Evolutionary conservation across 1,139 yeast genomes (phyloP).

Genomic region (Kurtzmaniella quercitrusa): DNA sequence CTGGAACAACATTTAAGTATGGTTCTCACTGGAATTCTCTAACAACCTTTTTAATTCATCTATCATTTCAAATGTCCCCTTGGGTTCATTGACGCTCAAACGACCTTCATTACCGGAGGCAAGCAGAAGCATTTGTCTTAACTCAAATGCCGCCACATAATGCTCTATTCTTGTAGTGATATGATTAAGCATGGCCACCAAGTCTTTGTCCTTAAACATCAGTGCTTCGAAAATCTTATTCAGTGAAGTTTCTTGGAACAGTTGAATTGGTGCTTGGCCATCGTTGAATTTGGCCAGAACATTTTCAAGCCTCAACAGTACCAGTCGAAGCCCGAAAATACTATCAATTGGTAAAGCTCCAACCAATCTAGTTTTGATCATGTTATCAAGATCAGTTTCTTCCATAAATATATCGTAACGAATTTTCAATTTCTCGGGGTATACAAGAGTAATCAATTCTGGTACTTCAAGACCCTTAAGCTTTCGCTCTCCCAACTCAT

Average conservation of each 20-base stretch:
- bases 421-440: constrained; percentile 61
- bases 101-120: constrained; percentile 21
- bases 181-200: constrained; percentile 54
- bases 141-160: constrained; percentile 34
- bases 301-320: constrained; percentile 48
- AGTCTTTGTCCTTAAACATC: constrained; percentile 32
- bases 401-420: constrained; percentile 43
- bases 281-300: constrained; percentile 39
- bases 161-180: constrained; percentile 63
- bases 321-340: constrained; percentile 44
- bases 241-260: constrained; percentile 25
- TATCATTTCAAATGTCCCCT: constrained; percentile 19
- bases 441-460: constrained; percentile 76
- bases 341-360: constrained; percentile 43
- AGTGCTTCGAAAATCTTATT: constrained; percentile 21
- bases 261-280: constrained; percentile 23
- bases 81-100: constrained; percentile 20
- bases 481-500: constrained; percentile 79
- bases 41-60: background rate
- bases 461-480: constrained; percentile 94
- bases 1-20: too few species aligned
- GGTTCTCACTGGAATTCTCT: background rate
- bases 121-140: constrained; percentile 31
- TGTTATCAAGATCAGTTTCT: constrained; percentile 14
- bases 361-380: constrained; percentile 19